A percentile compares a stretch with the other conserved stretches of the same genome.
These are phyloP conservation scores for Russula abietina DNA, from an alignment of 768 basidiomycete genomes.

Conservation along the genomic window DNA sequence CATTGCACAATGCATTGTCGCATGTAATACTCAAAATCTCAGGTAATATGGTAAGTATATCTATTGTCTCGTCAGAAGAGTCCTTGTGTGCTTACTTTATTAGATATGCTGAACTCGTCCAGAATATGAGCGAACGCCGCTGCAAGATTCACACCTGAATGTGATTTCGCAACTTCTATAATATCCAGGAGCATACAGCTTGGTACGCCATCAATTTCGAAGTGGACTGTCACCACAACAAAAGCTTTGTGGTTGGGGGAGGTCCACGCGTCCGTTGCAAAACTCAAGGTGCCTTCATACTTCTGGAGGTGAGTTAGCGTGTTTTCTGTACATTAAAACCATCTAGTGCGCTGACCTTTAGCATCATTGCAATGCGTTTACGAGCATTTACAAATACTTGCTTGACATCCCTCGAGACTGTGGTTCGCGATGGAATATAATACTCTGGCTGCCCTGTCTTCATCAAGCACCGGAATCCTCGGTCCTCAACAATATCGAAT, in stretches of 20 bases:
- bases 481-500: no score
- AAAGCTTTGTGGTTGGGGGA: background rate
- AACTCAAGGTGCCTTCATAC: background rate
- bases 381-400: no score
- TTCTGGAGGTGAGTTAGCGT: background rate
- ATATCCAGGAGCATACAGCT: background rate
- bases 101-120: conserved; percentile 27
- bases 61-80: no score
- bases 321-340: no score
- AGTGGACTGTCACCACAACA: background rate
- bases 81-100: conserved; percentile 27
- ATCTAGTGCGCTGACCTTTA: no score
- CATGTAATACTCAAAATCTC: no score
- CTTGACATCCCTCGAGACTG: no score
- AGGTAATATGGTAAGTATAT: no score
- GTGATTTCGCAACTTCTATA: conserved; percentile 20
- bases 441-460: no score
- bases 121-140: conserved; percentile 27
- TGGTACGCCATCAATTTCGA: background rate
- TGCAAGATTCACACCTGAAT: conserved; percentile 31
- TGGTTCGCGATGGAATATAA: no score
- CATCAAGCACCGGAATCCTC: no score
- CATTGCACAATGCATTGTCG: conserved; percentile 35
- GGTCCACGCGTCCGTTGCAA: background rate
- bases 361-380: no score